Conservation (phyloP, 2,329 filamentous ascomycete species). For the Ascosphaera acerosa region DNA sequence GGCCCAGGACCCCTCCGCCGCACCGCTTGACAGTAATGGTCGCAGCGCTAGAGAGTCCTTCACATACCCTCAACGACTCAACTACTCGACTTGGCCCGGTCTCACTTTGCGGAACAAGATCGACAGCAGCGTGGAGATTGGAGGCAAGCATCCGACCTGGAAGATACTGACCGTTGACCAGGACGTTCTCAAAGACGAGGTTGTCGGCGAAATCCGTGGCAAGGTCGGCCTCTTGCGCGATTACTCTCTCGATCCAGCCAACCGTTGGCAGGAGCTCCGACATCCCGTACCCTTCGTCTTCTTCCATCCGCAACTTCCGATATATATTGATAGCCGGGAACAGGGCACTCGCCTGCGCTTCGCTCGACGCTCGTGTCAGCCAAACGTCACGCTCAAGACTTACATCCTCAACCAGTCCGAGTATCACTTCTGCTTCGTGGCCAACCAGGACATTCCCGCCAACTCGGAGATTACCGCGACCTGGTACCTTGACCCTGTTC, state of each 20-base stretch:
- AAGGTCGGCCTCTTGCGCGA: slow-evolving; percentile 48
- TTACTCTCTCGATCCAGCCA: slow-evolving; percentile 40
- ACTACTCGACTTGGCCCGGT: slow-evolving; percentile 27
- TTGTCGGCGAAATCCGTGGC: slow-evolving; percentile 51
- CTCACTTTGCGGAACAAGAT: slow-evolving; percentile 28
- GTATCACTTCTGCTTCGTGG: slow-evolving; percentile 84
- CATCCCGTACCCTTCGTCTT: slow-evolving; percentile 47
- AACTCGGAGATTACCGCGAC: slow-evolving; percentile 23
- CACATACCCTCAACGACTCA: slow-evolving; percentile 29
- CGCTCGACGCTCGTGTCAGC: slow-evolving; percentile 71
- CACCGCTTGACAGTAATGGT: slow-evolving; percentile 42
- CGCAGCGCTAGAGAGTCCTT: slow-evolving; percentile 42
- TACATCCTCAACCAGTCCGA: slow-evolving; percentile 53
- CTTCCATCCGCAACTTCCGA: slow-evolving; percentile 65
- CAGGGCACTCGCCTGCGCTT: slow-evolving; percentile 74
- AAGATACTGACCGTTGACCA: slow-evolving; percentile 29
- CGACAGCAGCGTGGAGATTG: slow-evolving; percentile 21
- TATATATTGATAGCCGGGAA: slow-evolving; percentile 77
- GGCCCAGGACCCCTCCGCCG: slow-evolving; percentile 46
- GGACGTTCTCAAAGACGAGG: slow-evolving; percentile 25
- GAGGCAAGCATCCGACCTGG: slow-evolving; percentile 41
- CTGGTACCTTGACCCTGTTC: slow-evolving; percentile 22
- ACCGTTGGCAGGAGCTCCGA: slow-evolving; percentile 39
- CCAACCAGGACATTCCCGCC: slow-evolving; percentile 47
- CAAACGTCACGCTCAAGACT: slow-evolving; percentile 72